Evolutionary conservation across 2,329 filamentous ascomycete genomes (phyloP).

Genomic region (Coleophoma crateriformis): DNA sequence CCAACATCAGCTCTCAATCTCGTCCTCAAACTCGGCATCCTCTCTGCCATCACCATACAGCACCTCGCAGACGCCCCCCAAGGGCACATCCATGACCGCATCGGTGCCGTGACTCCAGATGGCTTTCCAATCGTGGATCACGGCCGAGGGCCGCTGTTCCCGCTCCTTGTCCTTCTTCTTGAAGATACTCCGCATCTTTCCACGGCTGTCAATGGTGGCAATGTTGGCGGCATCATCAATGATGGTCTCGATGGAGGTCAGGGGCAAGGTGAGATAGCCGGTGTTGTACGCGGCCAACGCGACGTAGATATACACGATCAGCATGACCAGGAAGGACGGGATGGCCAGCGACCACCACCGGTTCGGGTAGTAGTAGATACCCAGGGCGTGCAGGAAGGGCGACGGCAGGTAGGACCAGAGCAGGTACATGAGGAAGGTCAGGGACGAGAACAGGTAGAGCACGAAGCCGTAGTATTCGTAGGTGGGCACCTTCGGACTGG

Average conservation of each 20-base stretch:
- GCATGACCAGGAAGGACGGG: slow-evolving; percentile 83
- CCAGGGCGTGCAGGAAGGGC: slow-evolving; percentile 85
- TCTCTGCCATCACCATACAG: slow-evolving; percentile 66
- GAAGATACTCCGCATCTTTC: slow-evolving; percentile 38
- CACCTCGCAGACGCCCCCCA: slow-evolving; percentile 92
- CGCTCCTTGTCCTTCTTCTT: slow-evolving; percentile 27
- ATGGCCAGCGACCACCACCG: slow-evolving; percentile 96
- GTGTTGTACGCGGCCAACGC: slow-evolving; percentile 89
- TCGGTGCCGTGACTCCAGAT: slow-evolving; percentile 93
- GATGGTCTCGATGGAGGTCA: slow-evolving; percentile 79
- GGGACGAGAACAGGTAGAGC: slow-evolving; percentile 81
- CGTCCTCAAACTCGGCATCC: slow-evolving; percentile 10
- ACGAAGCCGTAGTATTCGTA: slow-evolving; percentile 99
- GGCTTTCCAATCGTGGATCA: slow-evolving; percentile 60
- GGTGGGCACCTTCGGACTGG: slow-evolving; percentile 90
- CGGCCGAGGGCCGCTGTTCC: slow-evolving; percentile 6
- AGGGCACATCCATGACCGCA: slow-evolving; percentile 93
- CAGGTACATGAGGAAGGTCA: slow-evolving; percentile 69
- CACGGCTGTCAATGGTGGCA: slow-evolving; percentile 72
- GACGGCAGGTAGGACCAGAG: slow-evolving; percentile 83
- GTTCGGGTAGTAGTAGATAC: slow-evolving; percentile 95
- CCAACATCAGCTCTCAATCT: neutral
- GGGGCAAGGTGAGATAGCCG: slow-evolving; percentile 75
- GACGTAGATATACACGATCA: slow-evolving; percentile 87
- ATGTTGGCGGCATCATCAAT: slow-evolving; percentile 87